Base-by-base conservation (phyloP, 1,284 basidiomycete species). In the Sporisorium graminicola region DNA sequence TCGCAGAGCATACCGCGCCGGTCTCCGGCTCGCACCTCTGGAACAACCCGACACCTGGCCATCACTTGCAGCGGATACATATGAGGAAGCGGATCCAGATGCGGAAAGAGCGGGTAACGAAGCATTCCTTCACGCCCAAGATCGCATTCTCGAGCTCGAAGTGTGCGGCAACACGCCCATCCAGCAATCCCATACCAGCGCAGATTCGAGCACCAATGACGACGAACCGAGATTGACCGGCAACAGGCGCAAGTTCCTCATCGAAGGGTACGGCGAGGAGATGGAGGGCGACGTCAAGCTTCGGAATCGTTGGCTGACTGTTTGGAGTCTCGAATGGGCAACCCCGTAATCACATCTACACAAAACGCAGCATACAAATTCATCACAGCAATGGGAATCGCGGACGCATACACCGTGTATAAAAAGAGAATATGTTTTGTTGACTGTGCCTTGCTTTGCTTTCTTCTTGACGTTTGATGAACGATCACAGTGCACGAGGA, bases 131-230 rank as follows among this genome's bases (percentile, higher is more conserved):
- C 22, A 59, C 8, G 67, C 75, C 0, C 40, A 27, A 0, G 63
- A 80, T 29, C 56, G 74, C 22, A 65, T 83, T 12, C 47, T 79
- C 22, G 82, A 84, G 54, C 51, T 79, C 27, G 63, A 82, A 51
- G 74, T 79, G 24, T 74, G 74, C 49, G 77, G 77, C 10, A 77
- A 77, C 33, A 77, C 66, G 4, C 69, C 74, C n/a, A 51, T 66
- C 31, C 62, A 63, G 26, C 65, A 68, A 24, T 31, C 42, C 5
- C 14, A 4, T 22, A 20, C 29, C 10, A 37, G 7, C 9, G 43
- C 49, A 44, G 31, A 54, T 31, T 20, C 31, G 16, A 27, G 16
- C 26, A 22, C 46, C 33, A 57, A 59, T 18, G 70, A 74, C 26
- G 49, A 50, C 44, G 60, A 69, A 40, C 75, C 75, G 1, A 49